These are phyloP conservation scores for Gynochthodes officinalis DNA, from an alignment of 257 asterid genomes.

Conservation along the genomic window DNA sequence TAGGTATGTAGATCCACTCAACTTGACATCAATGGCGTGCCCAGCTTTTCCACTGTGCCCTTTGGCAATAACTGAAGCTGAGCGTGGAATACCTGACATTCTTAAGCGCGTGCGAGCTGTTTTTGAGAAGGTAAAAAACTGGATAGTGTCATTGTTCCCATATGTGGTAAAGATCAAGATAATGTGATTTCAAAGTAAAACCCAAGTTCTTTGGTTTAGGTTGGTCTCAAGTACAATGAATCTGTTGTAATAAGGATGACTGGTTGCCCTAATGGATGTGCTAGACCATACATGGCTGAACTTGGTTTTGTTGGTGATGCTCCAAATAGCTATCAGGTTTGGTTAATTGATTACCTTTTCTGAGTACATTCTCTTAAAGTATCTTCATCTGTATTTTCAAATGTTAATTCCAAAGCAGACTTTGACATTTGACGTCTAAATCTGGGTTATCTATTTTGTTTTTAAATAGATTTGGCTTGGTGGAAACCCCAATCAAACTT, in stretches of 20 bases:
- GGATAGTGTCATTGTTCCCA: not conserved
- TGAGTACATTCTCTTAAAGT: not conserved
- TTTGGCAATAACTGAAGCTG: constrained; percentile 95
- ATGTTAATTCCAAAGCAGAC: not conserved
- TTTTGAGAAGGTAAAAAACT: constrained; percentile 64
- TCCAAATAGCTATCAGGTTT: constrained; percentile 94
- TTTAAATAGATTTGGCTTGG: constrained; percentile 83
- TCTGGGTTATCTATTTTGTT: constrained; percentile 1
- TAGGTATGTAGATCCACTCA: constrained; percentile 87
- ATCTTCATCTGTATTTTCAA: not conserved
- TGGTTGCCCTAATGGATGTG: constrained; percentile 99
- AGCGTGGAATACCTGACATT: constrained; percentile 90
- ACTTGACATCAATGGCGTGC: constrained; percentile 95
- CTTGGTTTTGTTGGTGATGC: constrained; percentile 97
- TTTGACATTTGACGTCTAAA: not conserved
- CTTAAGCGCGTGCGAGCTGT: constrained; percentile 86
- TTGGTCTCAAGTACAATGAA: constrained; percentile 83
- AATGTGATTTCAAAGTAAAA: not conserved
- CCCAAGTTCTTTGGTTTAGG: constrained; percentile 37
- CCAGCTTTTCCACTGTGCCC: constrained; percentile 97
- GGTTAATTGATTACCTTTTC: not conserved
- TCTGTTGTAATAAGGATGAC: constrained; percentile 88
- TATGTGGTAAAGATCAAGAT: constrained; percentile 11
- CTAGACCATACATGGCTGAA: constrained; percentile 99
- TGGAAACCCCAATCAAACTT: constrained; percentile 85